Conservation (phyloP, 805 yeast species). For the Clavispora santaluciae region DNA sequence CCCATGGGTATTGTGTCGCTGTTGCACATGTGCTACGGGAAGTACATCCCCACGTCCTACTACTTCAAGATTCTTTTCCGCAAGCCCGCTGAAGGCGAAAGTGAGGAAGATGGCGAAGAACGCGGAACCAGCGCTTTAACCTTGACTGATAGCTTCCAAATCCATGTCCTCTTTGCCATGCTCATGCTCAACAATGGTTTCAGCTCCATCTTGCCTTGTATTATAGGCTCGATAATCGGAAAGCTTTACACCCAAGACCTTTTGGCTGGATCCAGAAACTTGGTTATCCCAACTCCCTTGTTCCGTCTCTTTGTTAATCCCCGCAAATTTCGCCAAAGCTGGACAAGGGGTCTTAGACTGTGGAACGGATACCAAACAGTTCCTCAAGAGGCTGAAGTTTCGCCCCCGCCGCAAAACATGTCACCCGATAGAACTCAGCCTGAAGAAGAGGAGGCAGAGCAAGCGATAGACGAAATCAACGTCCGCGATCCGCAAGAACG, state of each 20-base stretch:
- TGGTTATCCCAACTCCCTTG: constrained; percentile 27
- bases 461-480: constrained; percentile 16
- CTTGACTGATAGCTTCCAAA: constrained; percentile 35
- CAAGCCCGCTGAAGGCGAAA: constrained; percentile 10
- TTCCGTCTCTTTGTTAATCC: constrained; percentile 29
- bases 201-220: constrained; percentile 32
- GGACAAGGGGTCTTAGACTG: constrained; percentile 1
- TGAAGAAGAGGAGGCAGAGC: constrained; percentile 21
- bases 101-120: constrained; percentile 12
- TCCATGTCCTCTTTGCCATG: constrained; percentile 33
- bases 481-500: constrained; percentile 24
- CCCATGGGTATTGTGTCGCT: constrained; percentile 39
- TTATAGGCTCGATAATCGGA: constrained; percentile 42
- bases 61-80: constrained; percentile 29
- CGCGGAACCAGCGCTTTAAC: constrained; percentile 11
- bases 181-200: constrained; percentile 43
- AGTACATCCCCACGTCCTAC: constrained; percentile 30
- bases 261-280: constrained; percentile 36
- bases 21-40: constrained; percentile 35
- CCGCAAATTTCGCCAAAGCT: constrained; percentile 7
- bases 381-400: constrained; percentile 1
- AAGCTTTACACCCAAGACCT: constrained; percentile 38
- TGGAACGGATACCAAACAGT: constrained; percentile 12
- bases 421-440: neutral
- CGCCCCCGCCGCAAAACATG: constrained; percentile 4